These are phyloP conservation scores for Tolypocladium sp. DNA, from an alignment of 2,329 filamentous ascomycete genomes.

Conservation along the genomic window DNA sequence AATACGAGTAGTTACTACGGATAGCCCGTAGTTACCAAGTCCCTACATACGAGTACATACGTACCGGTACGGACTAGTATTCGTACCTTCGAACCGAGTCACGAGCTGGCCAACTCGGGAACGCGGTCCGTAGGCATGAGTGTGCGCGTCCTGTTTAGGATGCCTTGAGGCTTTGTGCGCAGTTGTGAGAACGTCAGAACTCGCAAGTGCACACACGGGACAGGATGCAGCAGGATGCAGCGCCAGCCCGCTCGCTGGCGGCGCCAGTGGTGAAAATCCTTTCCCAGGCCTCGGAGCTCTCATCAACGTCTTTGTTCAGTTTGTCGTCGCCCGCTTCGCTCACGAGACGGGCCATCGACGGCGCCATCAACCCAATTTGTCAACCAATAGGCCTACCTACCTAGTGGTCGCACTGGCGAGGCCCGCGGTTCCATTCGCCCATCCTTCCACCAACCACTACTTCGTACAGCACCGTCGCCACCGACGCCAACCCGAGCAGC, in stretches of 20 bases:
- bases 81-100: neutral
- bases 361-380: neutral
- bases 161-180: neutral
- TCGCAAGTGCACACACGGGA: neutral
- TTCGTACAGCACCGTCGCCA: neutral
- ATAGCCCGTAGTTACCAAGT: neutral
- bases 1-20: neutral
- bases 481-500: neutral
- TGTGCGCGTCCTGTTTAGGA: neutral
- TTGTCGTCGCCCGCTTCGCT: neutral
- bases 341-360: neutral
- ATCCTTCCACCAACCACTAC: neutral
- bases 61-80: neutral
- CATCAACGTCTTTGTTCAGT: neutral
- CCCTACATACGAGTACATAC: neutral
- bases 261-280: neutral
- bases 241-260: neutral
- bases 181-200: neutral
- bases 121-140: neutral
- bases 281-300: neutral
- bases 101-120: neutral
- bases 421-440: neutral
- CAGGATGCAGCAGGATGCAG: neutral
- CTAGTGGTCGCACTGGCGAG: neutral
- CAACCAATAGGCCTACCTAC: too few relatives aligned